Base-by-base conservation (phyloP, 768 basidiomycete genomes). In the Suillus placidus region DNA sequence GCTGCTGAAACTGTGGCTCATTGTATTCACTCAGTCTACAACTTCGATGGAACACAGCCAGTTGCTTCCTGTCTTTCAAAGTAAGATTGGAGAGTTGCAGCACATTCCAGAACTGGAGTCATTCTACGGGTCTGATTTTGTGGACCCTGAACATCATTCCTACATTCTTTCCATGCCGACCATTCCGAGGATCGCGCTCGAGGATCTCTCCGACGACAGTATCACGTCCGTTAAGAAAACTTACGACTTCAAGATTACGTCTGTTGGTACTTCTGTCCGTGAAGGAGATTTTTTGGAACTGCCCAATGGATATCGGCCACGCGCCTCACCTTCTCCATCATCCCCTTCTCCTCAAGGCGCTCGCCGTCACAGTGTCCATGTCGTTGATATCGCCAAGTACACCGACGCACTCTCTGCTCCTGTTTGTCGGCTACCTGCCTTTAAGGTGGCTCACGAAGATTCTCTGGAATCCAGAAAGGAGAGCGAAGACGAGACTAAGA, bases 171-270 rank as follows among this genome's bases (percentile, higher is more conserved):
- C 75, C 5, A 76, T 73, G 63, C 73, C 74, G 6, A 64, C 69
- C 1, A 77, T 74, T n/a, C 73, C 73, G 35, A 66, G 60, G 60
- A 75, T 75, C 60, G 72, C 66, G 34, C 71, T 75, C 3, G 67
- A 75, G 32, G 30, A 23, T 30, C 14, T 62, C n/a, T 37, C 42
- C 7, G 64, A 60, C 0, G 23, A 62, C 10, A 32, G 26, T 9
- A 30, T 32, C 32, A n/a, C 26, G 1, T 30, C 18, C 13, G 34
- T 37, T 30, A 65, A 49, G n/a, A 66, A 40, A 42, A 61, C 65
- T 10, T 66, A 67, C 35, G 52, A 60, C 12, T 67, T 67, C 35
- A 51, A 40, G 14, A 66, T 63, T 14, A 52, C 16, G 23, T 47
- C 54, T 38, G 60, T 66, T 8, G 66, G 64, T 38, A 30, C 64